Evolutionary conservation across 805 yeast species (phyloP), one percentile per base, ranked within the genome.

Genomic region (Wickerhamomyces pijperi): DNA sequence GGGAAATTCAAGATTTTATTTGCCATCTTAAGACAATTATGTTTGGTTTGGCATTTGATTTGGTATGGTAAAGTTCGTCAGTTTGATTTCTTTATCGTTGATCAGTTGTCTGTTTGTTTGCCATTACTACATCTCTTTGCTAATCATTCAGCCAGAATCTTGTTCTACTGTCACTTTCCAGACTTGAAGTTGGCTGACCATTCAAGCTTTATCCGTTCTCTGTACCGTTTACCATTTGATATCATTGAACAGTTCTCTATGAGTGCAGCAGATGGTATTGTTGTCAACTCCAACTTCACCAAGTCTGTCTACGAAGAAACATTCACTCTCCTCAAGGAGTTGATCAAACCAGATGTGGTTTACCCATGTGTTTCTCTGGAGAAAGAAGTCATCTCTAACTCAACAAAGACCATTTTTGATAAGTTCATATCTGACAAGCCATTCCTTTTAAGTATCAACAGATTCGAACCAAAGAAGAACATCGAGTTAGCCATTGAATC

Each of bases 141-240:
- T 58, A 55, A 66, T 62, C 45, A 45, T 39, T 40, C 58, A 7
- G 56, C 81, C 2, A 73, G 74, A 37, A 69, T 83, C 3, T 60
- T 92, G 38, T 92, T 90, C 55, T 92, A 92, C 59, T 88, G 98
- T 53, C 99, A 92, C 63, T 90, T 90, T 58, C 98, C 99, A 0
- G 99, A 92, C 58, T 81, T 82, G 53, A 65, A 81, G 36, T 63
- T 90, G 34, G 80, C 95, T 0, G 63, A 64, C 16, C 78, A 79
- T 39, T 63, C 69, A 3, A 63, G 78, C 2, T 20, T 68, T 1
- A 20, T 81, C 8, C 79, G 86, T 50, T 63, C 60, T 43, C 37
- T 82, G 0, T 92, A 92, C 59, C 67, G 99, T 45, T 38, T 70
- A 4, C 92, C 95, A 2, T 90, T 92, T 58, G 95, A 92, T 58